phyloP scores from a whole-genome alignment of 106 monocot genomes.

The Triglochin maritima region DNA sequence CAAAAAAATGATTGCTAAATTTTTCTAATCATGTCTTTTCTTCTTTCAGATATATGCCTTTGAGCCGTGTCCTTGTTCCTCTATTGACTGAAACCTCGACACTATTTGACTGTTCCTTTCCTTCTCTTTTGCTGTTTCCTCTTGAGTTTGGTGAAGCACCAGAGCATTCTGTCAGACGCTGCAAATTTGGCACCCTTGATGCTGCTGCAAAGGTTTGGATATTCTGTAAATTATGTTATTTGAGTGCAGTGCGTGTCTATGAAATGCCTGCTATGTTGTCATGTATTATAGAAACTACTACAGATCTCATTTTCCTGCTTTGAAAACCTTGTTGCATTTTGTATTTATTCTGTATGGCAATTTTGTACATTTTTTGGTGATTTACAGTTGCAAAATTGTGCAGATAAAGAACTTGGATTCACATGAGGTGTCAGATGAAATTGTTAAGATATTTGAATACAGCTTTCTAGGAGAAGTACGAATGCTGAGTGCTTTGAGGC shows the following conservation, averaged over 20 bases:
- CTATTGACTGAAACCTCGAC: constrained; percentile 26
- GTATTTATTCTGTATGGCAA: too few relatives aligned
- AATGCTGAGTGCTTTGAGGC: constrained; percentile 73
- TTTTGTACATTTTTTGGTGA: too few relatives aligned
- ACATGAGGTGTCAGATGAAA: constrained; percentile 37
- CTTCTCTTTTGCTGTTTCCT: constrained; percentile 15
- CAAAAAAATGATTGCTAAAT: too few relatives aligned
- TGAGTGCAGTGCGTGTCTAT: too few relatives aligned
- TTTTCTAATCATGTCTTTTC: neutral
- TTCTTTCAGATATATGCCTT: constrained; percentile 79
- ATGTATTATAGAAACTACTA: too few relatives aligned
- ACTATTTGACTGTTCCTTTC: constrained; percentile 28
- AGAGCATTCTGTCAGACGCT: constrained; percentile 31
- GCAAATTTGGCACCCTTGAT: constrained; percentile 64
- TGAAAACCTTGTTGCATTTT: too few relatives aligned
- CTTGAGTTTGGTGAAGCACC: constrained; percentile 16
- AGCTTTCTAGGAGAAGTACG: constrained; percentile 76
- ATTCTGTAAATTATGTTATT: neutral
- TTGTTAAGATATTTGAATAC: constrained; percentile 61
- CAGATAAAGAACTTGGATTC: constrained; percentile 56
- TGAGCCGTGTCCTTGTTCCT: constrained; percentile 44
- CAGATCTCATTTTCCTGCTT: too few relatives aligned
- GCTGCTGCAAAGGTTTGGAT: constrained; percentile 74
- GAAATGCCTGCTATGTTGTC: neutral
- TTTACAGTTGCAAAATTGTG: neutral